A percentile compares a stretch with the other conserved stretches of the same genome.
phyloP scores from a whole-genome alignment of 306 rosid species.

The Corylus americana region DNA sequence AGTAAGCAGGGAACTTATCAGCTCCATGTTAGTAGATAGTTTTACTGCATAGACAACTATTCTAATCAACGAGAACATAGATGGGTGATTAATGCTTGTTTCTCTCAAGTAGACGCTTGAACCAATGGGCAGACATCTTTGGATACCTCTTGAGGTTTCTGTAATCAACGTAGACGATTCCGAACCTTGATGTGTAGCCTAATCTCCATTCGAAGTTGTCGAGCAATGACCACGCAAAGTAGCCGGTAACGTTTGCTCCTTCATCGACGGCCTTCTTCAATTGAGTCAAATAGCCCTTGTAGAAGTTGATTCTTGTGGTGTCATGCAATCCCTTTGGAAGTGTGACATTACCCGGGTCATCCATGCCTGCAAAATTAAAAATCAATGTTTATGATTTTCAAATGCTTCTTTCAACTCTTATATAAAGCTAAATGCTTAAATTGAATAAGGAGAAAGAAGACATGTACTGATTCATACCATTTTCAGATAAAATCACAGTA shows the following conservation, averaged over 20 bases:
- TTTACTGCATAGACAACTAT: conserved; percentile 17
- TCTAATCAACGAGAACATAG: neutral
- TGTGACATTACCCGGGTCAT: conserved; percentile 71
- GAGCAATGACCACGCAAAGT: conserved; percentile 89
- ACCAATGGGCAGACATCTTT: conserved; percentile 94
- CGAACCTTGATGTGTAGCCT: conserved; percentile 93
- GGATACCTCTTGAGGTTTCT: conserved; percentile 78
- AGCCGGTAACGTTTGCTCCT: conserved; percentile 77
- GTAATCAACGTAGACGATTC: conserved; percentile 85
- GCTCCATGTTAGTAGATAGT: neutral
- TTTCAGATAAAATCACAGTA: conserved; percentile 75
- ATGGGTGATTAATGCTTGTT: conserved; percentile 38
- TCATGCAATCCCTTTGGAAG: conserved; percentile 60
- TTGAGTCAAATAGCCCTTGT: conserved; percentile 60
- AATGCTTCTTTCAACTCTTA: neutral
- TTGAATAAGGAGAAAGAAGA: neutral
- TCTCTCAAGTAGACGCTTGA: conserved; percentile 54
- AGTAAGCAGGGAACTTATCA: neutral
- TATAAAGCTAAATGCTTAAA: neutral
- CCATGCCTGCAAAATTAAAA: conserved; percentile 61
- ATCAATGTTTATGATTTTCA: neutral
- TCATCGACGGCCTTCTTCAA: conserved; percentile 78
- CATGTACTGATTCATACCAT: conserved; percentile 43
- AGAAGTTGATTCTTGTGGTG: conserved; percentile 70
- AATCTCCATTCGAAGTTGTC: conserved; percentile 93